Base-by-base conservation (phyloP, 2,329 filamentous ascomycete species). In the Claviceps humidiphila region DNA sequence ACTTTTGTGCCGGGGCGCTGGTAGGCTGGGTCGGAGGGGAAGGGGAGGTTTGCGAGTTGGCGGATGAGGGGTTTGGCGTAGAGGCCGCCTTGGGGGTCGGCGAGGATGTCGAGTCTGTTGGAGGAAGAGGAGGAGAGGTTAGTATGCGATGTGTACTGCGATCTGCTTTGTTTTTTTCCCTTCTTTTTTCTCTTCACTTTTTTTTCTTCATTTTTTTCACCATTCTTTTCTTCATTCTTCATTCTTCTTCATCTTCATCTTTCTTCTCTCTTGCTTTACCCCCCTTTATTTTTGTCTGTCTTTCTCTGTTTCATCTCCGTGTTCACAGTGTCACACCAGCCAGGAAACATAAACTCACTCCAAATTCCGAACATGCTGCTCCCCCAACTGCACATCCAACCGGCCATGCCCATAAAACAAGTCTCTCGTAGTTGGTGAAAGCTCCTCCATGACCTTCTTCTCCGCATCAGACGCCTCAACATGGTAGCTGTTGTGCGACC, bases 401-500 rank as follows among this genome's bases (percentile, higher is more conserved):
- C 64, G 59, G 0, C 72, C 63, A 54, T 77, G 74, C 14, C 71
- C 72, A 58, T 76, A 76, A 59, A 71, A 73, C 58, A 71, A 68
- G 56, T 74, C 68, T 51, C 68, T 59, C 2, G 68, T 63, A 3
- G 60, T 59, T 4, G 67, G 58, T 2, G 69, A 57, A 24, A 70
- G 63, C 52, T 65, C 56, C 49, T 70, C 64, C 57, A 75, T 70
- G 11, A 67, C 58, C 2, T 62, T 56, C 39, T 68, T 67, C 56
- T 74, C 73, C n/a, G 63, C 61, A 1, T 66, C 62, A 2, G 65
- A 64, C 24, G 71, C 63, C 55, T 76, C 73, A 41, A 69, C 64
- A 54, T 77, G 74, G 60, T 76, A 77, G 55, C 68, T 72, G 60
- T 76, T 76, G 59, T 76, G 74, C 0, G 73, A 74, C 56, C 73